A percentile compares a stretch with the other conserved stretches of the same genome.
phyloP scores from a whole-genome alignment of 176 grass and related monocot species.

The barley (Hordeum vulgare) region MorexV3_pseudomolecules_assembly NC_058523.1:103679035-103679534 shows the following conservation, averaged over 20 bases:
- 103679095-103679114: not conserved
- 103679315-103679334: not conserved
- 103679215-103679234: not conserved
- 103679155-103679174: too few relatives aligned
- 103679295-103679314: not conserved
- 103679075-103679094: not conserved
- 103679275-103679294: not conserved
- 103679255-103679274: not conserved
- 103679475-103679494: not conserved
- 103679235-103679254: not conserved
- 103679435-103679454: slow-evolving; percentile 29
- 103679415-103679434: slow-evolving; percentile 19
- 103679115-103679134: not conserved
- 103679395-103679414: slow-evolving; percentile 35
- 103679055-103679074: not conserved
- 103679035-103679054: not conserved
- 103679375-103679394: slow-evolving; percentile 43
- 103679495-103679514: not conserved
- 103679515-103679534: slow-evolving; percentile 20
- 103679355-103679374: slow-evolving; percentile 5
- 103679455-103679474: slow-evolving; percentile 10
- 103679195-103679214: not conserved
- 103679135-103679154: not conserved
- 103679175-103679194: not conserved
- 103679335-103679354: not conserved